Conservation (phyloP, 1,284 basidiomycete species). For the Cryptococcus wingfieldii region DNA sequence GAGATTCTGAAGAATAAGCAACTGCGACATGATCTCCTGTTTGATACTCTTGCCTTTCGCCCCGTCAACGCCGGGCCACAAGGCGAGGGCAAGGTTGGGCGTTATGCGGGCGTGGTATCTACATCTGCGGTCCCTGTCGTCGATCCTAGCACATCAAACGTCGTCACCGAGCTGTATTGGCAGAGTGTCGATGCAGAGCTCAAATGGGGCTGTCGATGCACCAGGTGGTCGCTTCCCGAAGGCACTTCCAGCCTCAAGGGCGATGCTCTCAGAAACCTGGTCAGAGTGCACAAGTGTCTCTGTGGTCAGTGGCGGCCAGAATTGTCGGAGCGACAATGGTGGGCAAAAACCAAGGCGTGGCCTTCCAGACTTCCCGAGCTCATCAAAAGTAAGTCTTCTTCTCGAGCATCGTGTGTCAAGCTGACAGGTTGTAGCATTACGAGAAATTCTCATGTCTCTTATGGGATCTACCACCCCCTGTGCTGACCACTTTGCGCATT, state of each 20-base stretch:
- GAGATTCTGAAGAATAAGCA: conserved; percentile 84
- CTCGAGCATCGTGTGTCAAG: background rate
- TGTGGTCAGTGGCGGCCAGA: conserved; percentile 54
- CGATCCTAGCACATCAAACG: conserved; percentile 35
- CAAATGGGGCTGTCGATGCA: conserved; percentile 71
- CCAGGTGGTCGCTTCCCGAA: conserved; percentile 59
- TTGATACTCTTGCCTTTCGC: conserved; percentile 55
- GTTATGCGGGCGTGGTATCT: conserved; percentile 23
- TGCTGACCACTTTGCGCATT: conserved; percentile 44
- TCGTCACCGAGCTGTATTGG: conserved; percentile 79
- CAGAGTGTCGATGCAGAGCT: conserved; percentile 72
- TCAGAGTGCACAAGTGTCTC: conserved; percentile 54
- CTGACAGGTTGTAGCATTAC: conserved; percentile 57
- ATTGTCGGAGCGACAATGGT: conserved; percentile 50
- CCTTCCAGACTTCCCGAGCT: conserved; percentile 71
- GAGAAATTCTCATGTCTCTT: conserved; percentile 76
- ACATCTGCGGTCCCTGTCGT: conserved; percentile 23
- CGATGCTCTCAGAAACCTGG: conserved; percentile 3
- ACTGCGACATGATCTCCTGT: conserved; percentile 86
- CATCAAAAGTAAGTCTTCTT: conserved; percentile 47
- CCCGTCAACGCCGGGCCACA: conserved; percentile 57
- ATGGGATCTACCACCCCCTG: conserved; percentile 53
- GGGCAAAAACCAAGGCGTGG: conserved; percentile 50
- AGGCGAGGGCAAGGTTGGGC: conserved; percentile 55
- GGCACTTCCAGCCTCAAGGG: background rate